Conservation (phyloP, 2,329 filamentous ascomycete genomes). For the Domatiomyces globalis region DNA sequence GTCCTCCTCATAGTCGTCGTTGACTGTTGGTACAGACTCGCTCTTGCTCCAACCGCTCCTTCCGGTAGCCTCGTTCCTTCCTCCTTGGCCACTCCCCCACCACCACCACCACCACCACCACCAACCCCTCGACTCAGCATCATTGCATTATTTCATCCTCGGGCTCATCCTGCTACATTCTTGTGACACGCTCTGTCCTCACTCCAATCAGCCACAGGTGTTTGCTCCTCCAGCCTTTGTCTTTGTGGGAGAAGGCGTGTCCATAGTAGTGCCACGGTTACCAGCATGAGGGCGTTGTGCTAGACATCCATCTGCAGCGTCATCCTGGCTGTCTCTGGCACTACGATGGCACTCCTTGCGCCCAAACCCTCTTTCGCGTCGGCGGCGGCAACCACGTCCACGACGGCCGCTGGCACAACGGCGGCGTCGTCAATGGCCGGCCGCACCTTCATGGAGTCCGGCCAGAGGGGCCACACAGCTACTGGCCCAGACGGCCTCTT, state of each 20-base stretch:
- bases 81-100: background rate
- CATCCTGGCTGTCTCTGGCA: background rate
- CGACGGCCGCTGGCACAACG: background rate
- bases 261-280: too few species aligned
- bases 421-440: background rate
- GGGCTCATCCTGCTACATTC: too few species aligned
- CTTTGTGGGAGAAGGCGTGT: background rate
- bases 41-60: background rate
- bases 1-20: background rate
- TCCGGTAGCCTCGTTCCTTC: background rate
- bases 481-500: slow-evolving; percentile 35
- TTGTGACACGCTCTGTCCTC: too few species aligned
- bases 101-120: too few species aligned
- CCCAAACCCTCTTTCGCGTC: background rate
- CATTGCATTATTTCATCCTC: too few species aligned
- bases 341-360: background rate
- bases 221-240: background rate
- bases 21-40: background rate
- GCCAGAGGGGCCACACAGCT: slow-evolving; percentile 24
- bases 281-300: background rate
- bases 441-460: slow-evolving; percentile 15
- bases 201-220: background rate
- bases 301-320: background rate
- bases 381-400: background rate
- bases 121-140: too few species aligned